Percentiles rank a stretch among this genome's conserved stretches.
Conservation (phyloP, 164 flowering plant genomes). For the Chimonanthus praecox region DNA sequence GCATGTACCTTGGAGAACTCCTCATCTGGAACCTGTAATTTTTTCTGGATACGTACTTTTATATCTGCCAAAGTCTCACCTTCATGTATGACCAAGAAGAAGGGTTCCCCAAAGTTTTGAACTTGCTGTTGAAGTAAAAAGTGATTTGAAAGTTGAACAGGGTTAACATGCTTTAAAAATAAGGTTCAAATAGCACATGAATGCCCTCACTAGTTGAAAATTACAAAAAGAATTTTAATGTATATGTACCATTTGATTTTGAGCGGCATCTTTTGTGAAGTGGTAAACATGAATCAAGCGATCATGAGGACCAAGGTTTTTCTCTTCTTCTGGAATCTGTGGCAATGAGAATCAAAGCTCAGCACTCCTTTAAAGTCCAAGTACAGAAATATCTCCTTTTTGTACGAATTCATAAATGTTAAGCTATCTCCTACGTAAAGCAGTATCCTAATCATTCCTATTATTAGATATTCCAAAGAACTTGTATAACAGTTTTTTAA, state of each 20-base stretch:
- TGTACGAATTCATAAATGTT: no score
- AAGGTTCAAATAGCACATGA: not conserved
- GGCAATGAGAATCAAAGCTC: not conserved
- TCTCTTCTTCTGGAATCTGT: slow-evolving; percentile 15
- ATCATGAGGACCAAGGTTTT: slow-evolving; percentile 3
- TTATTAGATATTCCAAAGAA: no score
- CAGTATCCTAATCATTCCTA: no score
- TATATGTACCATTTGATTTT: not conserved
- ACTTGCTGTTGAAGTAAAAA: slow-evolving; percentile 55
- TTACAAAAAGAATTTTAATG: not conserved
- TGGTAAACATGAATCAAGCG: slow-evolving; percentile 9
- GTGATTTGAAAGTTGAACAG: not conserved
- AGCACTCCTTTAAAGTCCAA: not conserved
- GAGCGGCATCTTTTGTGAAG: slow-evolving; percentile 3
- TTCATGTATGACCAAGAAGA: slow-evolving; percentile 85
- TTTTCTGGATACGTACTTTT: slow-evolving; percentile 81
- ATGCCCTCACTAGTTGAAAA: not conserved
- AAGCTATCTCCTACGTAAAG: no score
- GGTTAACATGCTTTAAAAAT: not conserved
- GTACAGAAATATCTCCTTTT: not conserved
- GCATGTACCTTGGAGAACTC: slow-evolving; percentile 68
- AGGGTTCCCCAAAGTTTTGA: slow-evolving; percentile 96
- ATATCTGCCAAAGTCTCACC: slow-evolving; percentile 92
- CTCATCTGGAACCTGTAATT: slow-evolving; percentile 87
- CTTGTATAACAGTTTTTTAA: no score